Evolutionary conservation across 73 alveolate genomes (phyloP).

Genomic region (Symbiodinium natans): DNA sequence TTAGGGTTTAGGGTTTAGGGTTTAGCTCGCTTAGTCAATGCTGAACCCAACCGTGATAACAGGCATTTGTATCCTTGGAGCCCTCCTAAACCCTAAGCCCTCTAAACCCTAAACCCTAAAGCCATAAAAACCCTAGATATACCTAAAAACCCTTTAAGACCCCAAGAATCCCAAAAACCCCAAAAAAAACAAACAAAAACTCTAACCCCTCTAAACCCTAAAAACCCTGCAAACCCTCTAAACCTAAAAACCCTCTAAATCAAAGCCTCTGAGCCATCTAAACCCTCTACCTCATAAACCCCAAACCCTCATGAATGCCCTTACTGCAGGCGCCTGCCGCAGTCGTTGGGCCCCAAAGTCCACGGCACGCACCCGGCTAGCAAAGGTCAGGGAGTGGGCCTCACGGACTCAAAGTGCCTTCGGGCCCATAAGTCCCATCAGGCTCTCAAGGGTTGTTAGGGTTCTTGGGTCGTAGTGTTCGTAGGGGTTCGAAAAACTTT

Average conservation of each 20-base stretch:
- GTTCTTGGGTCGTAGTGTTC: too few relatives aligned
- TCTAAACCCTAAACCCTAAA: too few relatives aligned
- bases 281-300: background rate
- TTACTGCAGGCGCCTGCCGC: constrained; percentile 5
- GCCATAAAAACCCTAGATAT: too few relatives aligned
- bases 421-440: background rate
- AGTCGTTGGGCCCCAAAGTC: constrained; percentile 73
- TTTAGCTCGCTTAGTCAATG: too few relatives aligned
- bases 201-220: background rate
- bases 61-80: too few relatives aligned
- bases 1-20: too few relatives aligned
- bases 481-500: too few relatives aligned
- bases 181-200: background rate
- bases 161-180: background rate
- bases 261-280: background rate
- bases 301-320: background rate
- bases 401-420: background rate
- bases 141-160: too few relatives aligned
- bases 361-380: constrained; percentile 85
- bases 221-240: background rate
- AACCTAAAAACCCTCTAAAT: background rate
- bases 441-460: too few relatives aligned
- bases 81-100: too few relatives aligned
- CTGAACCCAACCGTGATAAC: too few relatives aligned
- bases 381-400: constrained; percentile 76